Base-by-base conservation (phyloP, 441 rosid genomes). In the Macaranga tanarius region DNA sequence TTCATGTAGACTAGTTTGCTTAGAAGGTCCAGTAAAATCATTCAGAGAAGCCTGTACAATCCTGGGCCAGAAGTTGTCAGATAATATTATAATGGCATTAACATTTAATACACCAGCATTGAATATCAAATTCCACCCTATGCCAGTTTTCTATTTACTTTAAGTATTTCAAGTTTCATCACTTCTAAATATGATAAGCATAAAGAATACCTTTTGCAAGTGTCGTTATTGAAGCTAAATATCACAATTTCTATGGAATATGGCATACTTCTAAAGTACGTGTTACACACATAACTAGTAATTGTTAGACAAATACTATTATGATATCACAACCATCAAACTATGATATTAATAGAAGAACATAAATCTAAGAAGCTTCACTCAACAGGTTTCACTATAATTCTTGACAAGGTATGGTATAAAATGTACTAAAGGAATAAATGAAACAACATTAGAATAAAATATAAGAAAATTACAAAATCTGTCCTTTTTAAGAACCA, bases 211-310 rank as follows among this genome's bases (percentile, higher is more conserved):
- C 99, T 88, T 83, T 84, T 80, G 79, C 86, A 83, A 75, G 84
- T 81, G 77, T 87, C 89, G 80, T 80, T 84, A 75, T 75, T 81
- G 78, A 95, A 89, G 82, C 91, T 95, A 83, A 95, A 95, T 77
- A 92, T 91, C 63, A 86, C 89, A 77, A 92, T 91, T 40, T 92
- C 97, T 80, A 88, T 82, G 59, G 92, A 75, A 79, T 77, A 82
- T 7, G 91, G 92, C 9, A 72, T 75, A 34, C 54, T 77, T 70
- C 92, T 97, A 66, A 81, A 77, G 75, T 81, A 84, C 61, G 89
- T 78, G 75, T 83, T 89, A 78, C 99, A 95, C 66, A 88, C 92
- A 76, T 80, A 84, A 78, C 97, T 97, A 45, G 90, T 79, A 76
- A 90, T 95, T 90, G 86, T 75, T 55, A 63, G 81, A 73, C 20